Percentiles rank a stretch among this genome's conserved stretches.
These are phyloP conservation scores for Dillenia turbinata DNA, from an alignment of 164 flowering plant genomes.

Conservation along the genomic window DNA sequence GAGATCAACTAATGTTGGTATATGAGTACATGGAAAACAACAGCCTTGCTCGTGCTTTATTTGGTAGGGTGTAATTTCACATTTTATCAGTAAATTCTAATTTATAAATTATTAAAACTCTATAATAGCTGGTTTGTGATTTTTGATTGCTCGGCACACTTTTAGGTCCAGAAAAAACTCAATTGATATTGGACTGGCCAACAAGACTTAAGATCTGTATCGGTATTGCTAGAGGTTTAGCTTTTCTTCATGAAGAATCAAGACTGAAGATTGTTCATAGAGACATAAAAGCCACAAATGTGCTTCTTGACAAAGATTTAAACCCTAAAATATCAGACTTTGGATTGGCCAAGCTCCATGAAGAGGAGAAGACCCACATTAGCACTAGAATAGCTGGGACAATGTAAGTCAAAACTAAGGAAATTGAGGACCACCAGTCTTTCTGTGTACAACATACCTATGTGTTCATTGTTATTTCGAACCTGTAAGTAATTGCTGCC, in stretches of 20 bases:
- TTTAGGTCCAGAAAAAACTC: conserved; percentile 31
- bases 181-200: conserved; percentile 48
- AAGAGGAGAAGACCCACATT: conserved; percentile 55
- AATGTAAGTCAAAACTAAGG: conserved; percentile 27
- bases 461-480: no score
- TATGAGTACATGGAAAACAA: conserved; percentile 66
- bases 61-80: conserved; percentile 27
- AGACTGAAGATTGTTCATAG: conserved; percentile 60
- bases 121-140: no score
- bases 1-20: conserved; percentile 42
- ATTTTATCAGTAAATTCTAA: neutral
- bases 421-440: no score
- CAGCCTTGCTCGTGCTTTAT: conserved; percentile 47
- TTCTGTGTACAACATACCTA: no score
- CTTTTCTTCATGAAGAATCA: conserved; percentile 71
- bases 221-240: conserved; percentile 64
- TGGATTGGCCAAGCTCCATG: conserved; percentile 71
- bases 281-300: conserved; percentile 66
- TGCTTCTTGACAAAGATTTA: conserved; percentile 50
- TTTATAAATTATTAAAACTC: no score
- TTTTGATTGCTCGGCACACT: neutral
- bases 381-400: conserved; percentile 75
- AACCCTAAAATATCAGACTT: conserved; percentile 67
- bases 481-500: no score
- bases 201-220: conserved; percentile 48